Percentiles rank a stretch among this genome's conserved stretches.
These are phyloP conservation scores for Pythium rhizo-oryzae DNA, from an alignment of 352 stramenopile species.

Conservation along the genomic window DNA sequence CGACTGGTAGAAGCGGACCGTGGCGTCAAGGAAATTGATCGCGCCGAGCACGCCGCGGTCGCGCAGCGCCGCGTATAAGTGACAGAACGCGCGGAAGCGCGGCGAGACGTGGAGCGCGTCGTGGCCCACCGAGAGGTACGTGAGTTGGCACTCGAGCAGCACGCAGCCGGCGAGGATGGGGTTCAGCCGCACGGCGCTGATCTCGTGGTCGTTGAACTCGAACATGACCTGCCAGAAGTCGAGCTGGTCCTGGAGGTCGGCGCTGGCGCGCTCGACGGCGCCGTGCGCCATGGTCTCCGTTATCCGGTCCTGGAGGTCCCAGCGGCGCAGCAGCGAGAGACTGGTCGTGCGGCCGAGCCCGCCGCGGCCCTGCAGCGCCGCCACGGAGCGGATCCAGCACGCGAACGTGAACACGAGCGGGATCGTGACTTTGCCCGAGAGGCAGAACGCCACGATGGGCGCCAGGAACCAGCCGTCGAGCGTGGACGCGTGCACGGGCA, in stretches of 20 bases:
- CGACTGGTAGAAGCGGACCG: not conserved
- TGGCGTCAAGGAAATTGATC: not conserved
- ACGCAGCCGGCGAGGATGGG: not conserved
- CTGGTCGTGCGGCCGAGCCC: too few species aligned
- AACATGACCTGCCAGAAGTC: not conserved
- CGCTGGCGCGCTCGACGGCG: too few species aligned
- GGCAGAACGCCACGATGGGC: too few species aligned
- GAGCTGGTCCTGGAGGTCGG: too few species aligned
- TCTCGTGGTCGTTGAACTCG: too few species aligned
- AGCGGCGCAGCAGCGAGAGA: too few species aligned
- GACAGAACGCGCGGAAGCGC: not conserved
- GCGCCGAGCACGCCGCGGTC: not conserved
- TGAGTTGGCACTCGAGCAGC: constrained; percentile 1
- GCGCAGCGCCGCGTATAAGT: constrained; percentile 4
- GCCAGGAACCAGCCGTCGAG: too few species aligned
- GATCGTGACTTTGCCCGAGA: too few species aligned
- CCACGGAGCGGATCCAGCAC: too few species aligned
- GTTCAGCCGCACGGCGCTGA: not conserved
- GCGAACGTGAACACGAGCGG: too few species aligned
- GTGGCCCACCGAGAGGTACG: not conserved
- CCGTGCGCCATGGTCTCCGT: not conserved
- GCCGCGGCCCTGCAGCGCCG: too few species aligned
- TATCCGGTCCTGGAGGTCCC: not conserved
- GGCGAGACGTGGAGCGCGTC: not conserved
- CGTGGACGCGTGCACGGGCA: too few species aligned